Evolutionary conservation across 257 asterid genomes (phyloP), one percentile per base, ranked within the genome.

Genomic region (Solanum tarijense): DNA sequence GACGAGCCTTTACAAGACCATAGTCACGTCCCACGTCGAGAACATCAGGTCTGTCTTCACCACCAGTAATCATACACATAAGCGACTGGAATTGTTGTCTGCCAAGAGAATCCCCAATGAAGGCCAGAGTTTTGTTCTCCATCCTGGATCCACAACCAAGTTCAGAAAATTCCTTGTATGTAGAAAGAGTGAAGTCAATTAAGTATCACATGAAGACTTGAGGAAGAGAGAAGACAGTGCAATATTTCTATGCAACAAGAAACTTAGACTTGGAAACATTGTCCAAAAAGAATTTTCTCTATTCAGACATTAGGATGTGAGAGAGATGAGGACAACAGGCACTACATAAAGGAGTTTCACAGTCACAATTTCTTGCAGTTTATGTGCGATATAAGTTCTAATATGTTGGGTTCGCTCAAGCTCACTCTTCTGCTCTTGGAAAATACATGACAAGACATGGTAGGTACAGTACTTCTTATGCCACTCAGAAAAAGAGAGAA

Each of bases 61-160:
- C 98, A 83, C 94, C 96, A 12, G 98, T 93, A 78, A 92, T 90
- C 98, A 96, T 94, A 94, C 99, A 96, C 99, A 96, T 96, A 72
- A 96, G 90, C 34, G 99, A 96, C 79, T 96, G 99, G 91, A 96
- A 96, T 90, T 96, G 99, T 92, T 96, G 98, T 83, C 99, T 92
- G 58, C 99, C 99, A 27, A 95, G 92, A 69, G 99, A 96, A 91
- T 96, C 99, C 81, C 98, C 99, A 60, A 96, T 87, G 88, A 95
- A 94, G 52, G 98, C 99, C 89, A 96, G 92, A 36, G 98, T 94
- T 92, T 94, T 95, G 90, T 93, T 92, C 87, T 84, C 88, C 99
- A 96, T 94, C 94, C 99, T 94, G 97, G 84, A 89, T 58, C 86
- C 87, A 83, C 83, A 35, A 60, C 69, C 83, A 86, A 46, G 83